Evolutionary conservation across 1,284 basidiomycete species (phyloP).

Genomic region (Puccinia hordei): DNA sequence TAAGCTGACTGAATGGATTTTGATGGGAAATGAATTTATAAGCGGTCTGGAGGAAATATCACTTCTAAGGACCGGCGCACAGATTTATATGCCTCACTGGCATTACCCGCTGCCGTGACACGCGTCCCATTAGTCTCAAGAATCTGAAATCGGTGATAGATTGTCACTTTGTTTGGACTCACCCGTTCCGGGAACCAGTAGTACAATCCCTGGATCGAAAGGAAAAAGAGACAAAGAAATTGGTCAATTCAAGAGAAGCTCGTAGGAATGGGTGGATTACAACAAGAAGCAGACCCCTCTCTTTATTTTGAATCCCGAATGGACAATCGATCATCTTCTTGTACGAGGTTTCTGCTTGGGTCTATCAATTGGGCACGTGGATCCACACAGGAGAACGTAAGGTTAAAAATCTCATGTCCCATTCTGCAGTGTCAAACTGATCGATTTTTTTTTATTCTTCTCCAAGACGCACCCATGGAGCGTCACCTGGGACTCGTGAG

Average conservation of each 20-base stretch:
- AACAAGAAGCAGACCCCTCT: not conserved
- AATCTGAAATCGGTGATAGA: not conserved
- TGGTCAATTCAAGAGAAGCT: not conserved
- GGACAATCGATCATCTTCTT: conserved; percentile 29
- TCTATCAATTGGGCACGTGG: not conserved
- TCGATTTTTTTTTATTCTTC: not conserved
- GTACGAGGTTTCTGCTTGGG: conserved; percentile 32
- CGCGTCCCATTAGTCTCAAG: not conserved
- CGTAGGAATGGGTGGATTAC: not conserved
- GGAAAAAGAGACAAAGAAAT: not conserved
- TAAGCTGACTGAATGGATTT: not conserved
- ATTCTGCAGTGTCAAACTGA: not conserved
- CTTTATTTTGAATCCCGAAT: not conserved
- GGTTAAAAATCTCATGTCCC: not conserved
- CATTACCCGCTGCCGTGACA: conserved; percentile 5
- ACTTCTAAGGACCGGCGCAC: not conserved
- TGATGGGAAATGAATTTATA: not conserved
- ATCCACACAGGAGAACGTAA: not conserved
- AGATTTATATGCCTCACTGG: not conserved
- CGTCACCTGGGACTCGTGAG: conserved; percentile 16
- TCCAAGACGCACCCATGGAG: conserved; percentile 33
- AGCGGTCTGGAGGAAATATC: not conserved
- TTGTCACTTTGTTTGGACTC: not conserved
- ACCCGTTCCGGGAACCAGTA: conserved; percentile 43
- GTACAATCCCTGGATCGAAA: conserved; percentile 18